Evolutionary conservation across 495 filamentous ascomycete species (phyloP), one percentile per base, ranked within the genome.

Genomic region (Penicillium waksmanii): DNA sequence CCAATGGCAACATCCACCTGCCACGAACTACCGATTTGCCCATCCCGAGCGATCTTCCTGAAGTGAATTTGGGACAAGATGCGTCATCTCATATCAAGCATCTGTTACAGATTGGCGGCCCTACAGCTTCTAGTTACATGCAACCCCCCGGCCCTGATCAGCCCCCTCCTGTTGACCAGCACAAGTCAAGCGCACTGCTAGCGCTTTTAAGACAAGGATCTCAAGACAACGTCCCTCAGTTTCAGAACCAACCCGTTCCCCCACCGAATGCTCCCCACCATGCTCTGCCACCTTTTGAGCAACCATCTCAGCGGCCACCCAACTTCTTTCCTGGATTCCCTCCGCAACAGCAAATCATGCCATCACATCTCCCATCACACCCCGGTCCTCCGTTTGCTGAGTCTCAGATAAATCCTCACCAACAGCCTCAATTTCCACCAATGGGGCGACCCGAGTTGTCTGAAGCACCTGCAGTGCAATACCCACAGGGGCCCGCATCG

Each of bases 11-110:
- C 27, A 59, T 66, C 7, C 62, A 68, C 9, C 56, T 54, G 9
- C 66, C 62, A 46, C 25, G 53, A 5, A 47, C 54, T 47, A 48
- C 60, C 2, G 65, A 69, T 47, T 31, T 69, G 65, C 69, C 61
- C 25, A 54, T 67, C 31, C 66, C 72, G n/a, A 78, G 75, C 49
- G 74, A 80, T 56, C 65, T 80, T 34, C 77, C 75, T 19, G 77
- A 78, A 60, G 72, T 76, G 23, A 61, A 74, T 18, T 61, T 67
- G 1, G 52, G 59, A 7, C 58, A 72, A 19, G 85, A 85, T 49
- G 86, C 83, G n/a, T 87, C 83, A 2, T 75, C 75, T 35, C 85
- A 89, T 52, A 73, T 92, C 5, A 87, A 85, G 53, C 82, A 81
- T 10, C 70, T 91, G 9, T 77, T 92, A 23, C 85, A 87, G 51